Percentiles rank a stretch among this genome's conserved stretches.
Conservation (phyloP, 345 rosid genomes). For the Salix purpurea region DNA sequence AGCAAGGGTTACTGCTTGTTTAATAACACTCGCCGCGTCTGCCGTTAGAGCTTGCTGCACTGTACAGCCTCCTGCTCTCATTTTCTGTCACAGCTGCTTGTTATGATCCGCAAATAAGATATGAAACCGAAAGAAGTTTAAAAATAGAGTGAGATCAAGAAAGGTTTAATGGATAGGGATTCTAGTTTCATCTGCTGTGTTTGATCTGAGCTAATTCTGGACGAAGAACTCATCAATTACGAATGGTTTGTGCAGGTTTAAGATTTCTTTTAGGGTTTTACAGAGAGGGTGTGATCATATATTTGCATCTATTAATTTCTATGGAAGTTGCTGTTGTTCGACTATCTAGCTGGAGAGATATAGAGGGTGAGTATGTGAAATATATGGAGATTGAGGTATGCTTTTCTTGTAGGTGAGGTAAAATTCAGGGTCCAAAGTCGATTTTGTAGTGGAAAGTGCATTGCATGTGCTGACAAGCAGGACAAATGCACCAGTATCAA, state of each 20-base stretch:
- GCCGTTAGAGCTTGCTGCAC: constrained; percentile 31
- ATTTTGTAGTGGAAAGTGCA: constrained; percentile 89
- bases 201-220: background rate
- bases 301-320: background rate
- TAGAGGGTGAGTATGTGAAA: constrained; percentile 12
- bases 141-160: background rate
- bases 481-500: constrained; percentile 62
- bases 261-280: background rate
- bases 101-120: background rate
- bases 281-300: background rate
- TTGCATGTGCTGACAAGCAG: constrained; percentile 87
- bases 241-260: background rate
- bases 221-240: background rate
- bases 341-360: constrained; percentile 10
- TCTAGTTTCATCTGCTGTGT: background rate
- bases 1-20: constrained; percentile 27
- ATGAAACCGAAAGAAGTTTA: background rate
- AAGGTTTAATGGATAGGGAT: background rate
- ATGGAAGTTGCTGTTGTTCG: constrained; percentile 8
- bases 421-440: constrained; percentile 55
- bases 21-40: constrained; percentile 26
- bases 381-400: constrained; percentile 14
- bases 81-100: background rate
- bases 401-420: constrained; percentile 29
- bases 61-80: constrained; percentile 34